Percentiles rank a stretch among this genome's conserved stretches.
These are phyloP conservation scores for Elsinoe perseae DNA, from an alignment of 2,329 filamentous ascomycete species.

Conservation along the genomic window DNA sequence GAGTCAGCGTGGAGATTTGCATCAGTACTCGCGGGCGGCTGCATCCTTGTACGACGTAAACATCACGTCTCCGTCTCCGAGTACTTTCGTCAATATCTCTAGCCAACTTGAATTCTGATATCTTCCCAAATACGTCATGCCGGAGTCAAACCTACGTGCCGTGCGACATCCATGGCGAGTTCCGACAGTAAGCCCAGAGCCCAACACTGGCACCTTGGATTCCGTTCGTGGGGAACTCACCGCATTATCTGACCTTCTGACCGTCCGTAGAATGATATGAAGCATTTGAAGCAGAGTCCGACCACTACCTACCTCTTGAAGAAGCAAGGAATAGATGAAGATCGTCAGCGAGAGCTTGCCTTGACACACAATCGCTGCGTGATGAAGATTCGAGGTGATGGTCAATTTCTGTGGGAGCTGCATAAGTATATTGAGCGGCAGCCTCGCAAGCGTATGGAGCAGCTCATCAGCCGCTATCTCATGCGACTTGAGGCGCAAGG, in stretches of 20 bases:
- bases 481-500: not conserved
- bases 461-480: not conserved
- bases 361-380: not conserved
- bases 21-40: not conserved
- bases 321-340: not conserved
- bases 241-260: not conserved
- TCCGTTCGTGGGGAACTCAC: not conserved
- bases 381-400: not conserved
- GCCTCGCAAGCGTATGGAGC: not conserved
- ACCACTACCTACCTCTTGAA: not conserved
- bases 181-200: not conserved
- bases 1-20: too few relatives aligned
- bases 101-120: too few relatives aligned
- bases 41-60: not conserved
- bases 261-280: not conserved
- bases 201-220: not conserved
- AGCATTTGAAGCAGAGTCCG: not conserved
- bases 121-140: too few relatives aligned
- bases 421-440: not conserved
- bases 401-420: not conserved
- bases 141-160: not conserved
- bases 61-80: too few relatives aligned
- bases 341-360: not conserved
- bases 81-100: too few relatives aligned
- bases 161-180: not conserved